Evolutionary conservation across 192 early-diverging fungal genomes (phyloP).

Genomic region (Podila epigama): DNA sequence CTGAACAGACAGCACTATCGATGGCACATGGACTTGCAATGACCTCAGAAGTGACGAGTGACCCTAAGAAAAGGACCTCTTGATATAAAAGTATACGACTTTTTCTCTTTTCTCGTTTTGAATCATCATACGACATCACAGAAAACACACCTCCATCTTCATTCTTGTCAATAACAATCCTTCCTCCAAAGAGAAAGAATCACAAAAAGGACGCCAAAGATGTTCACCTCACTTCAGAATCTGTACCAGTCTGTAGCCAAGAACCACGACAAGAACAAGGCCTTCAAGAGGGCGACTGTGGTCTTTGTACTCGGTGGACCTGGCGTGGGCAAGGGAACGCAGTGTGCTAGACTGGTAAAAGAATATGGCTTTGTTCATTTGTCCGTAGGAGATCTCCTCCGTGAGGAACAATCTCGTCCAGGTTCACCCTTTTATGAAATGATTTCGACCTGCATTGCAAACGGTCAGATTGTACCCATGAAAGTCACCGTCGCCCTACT

Average conservation of each 20-base stretch:
- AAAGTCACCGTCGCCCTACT: constrained; percentile 44
- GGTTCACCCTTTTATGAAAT: constrained; percentile 51
- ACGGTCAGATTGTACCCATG: constrained; percentile 70
- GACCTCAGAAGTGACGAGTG: no score
- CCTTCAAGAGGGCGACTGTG: constrained; percentile 6
- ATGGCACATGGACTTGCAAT: no score
- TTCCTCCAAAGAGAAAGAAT: background rate
- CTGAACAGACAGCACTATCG: no score
- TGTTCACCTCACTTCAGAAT: background rate
- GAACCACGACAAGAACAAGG: background rate
- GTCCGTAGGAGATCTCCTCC: constrained; percentile 67
- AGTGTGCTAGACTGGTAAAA: constrained; percentile 60
- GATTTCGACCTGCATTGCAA: constrained; percentile 57
- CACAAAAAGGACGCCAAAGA: background rate
- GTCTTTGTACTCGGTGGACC: constrained; percentile 14
- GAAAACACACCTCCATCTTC: no score
- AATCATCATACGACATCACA: no score
- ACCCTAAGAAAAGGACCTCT: no score
- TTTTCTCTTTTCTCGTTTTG: no score
- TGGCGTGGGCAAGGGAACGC: constrained; percentile 53
- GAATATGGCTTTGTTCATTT: constrained; percentile 56
- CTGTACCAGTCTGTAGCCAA: background rate
- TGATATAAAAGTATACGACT: no score
- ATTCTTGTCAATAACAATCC: no score
- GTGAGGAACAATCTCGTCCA: constrained; percentile 56